Base-by-base conservation (phyloP, 768 basidiomycete species). In the Xerocomus spinulosus region DNA sequence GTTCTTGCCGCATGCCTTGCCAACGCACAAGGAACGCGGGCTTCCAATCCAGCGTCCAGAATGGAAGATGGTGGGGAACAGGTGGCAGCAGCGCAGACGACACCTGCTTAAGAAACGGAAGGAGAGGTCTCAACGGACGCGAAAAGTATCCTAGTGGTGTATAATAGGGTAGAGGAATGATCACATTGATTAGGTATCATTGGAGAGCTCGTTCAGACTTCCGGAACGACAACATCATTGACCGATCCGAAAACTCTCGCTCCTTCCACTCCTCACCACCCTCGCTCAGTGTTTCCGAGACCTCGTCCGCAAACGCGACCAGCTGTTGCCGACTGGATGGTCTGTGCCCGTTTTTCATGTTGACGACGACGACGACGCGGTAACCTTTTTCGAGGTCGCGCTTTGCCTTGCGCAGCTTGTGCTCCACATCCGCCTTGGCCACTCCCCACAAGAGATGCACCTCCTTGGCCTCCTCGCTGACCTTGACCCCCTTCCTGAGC, bases 391-490 rank as follows among this genome's bases (percentile, higher is more conserved):
- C 77, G 46, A 92, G 65, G 32, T 83, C 77, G 43, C 74, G 69
- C 42, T 70, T 64, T 18, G 75, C 76, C 62, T 82, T 83, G 44
- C 68, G 71, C 28, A 91, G 49, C 63, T 88, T 91, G 64, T 84
- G 83, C 30, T 70, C 71, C 17, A 83, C 57, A 57, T 92, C 90
- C 7, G 73, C 77, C 25, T 62, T 53, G 7, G 69, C 78, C 12
- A 82, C 76, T 3, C 70, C 73, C 85, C 87, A 92, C 12, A 82
- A 80, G 38, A 92, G 59, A 66, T 86, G 83, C 5, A 88, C 70
- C 68, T 87, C 83, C 69, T 89, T 90, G 45, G 68, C 60, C 52
- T 67, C 68, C 50, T 59, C 60, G 20, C 60, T 53, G 9, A 47
- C 57, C 49, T 52, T 60, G 44, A 18, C 62, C 49, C 49, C 72